These are phyloP conservation scores for Phoma sp. DNA, from an alignment of 2,329 filamentous ascomycete species.

Conservation along the genomic window DNA sequence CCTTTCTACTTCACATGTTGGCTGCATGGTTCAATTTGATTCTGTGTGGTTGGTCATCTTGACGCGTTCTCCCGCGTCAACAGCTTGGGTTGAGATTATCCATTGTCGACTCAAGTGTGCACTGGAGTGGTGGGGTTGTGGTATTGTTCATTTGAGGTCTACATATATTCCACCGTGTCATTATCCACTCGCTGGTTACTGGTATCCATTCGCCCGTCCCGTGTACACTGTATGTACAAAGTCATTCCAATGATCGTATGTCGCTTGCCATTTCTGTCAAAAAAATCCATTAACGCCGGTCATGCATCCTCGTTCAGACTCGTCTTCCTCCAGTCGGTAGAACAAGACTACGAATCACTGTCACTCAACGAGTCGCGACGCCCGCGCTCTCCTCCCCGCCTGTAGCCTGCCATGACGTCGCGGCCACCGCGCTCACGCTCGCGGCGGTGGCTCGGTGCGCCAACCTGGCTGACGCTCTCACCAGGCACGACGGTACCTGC, in stretches of 20 bases:
- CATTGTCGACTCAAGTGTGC: background rate
- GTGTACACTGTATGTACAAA: slow-evolving; percentile 2
- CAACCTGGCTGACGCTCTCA: slow-evolving; percentile 51
- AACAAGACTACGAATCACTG: slow-evolving; percentile 49
- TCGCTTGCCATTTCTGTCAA: slow-evolving; percentile 3
- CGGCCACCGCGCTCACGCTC: slow-evolving; percentile 31
- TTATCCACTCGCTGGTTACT: background rate
- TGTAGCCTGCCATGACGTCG: slow-evolving; percentile 53
- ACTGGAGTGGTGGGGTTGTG: background rate
- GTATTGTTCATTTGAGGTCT: slow-evolving; percentile 6
- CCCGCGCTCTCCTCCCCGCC: slow-evolving; percentile 50
- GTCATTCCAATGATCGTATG: background rate
- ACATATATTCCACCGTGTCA: slow-evolving; percentile 3
- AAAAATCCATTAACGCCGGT: slow-evolving; percentile 13
- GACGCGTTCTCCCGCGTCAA: background rate
- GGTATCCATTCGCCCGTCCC: slow-evolving; percentile 8
- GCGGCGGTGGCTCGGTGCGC: slow-evolving; percentile 33
- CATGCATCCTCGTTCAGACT: background rate
- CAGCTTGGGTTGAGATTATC: background rate
- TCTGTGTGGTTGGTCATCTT: background rate
- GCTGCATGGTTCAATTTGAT: background rate
- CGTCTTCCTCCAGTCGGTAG: background rate
- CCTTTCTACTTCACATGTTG: background rate
- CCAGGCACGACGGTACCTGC: slow-evolving; percentile 43
- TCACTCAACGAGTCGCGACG: slow-evolving; percentile 62